Evolutionary conservation across 2,329 filamentous ascomycete species (phyloP).

Genomic region (Aspergillus terreus): DNA sequence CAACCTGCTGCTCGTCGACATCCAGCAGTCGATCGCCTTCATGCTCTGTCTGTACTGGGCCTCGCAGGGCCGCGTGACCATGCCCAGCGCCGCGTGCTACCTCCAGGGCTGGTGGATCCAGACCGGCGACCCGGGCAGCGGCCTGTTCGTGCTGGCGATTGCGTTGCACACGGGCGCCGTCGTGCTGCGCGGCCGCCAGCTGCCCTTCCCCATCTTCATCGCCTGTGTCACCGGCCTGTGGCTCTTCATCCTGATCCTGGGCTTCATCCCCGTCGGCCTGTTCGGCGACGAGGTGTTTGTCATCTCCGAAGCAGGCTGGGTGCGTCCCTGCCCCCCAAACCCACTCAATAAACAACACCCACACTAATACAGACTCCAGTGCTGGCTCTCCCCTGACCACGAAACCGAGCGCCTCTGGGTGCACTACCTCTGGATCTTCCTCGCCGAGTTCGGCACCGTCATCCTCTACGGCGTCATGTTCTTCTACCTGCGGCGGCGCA

Average conservation of each 20-base stretch:
- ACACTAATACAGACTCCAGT: constrained; percentile 29
- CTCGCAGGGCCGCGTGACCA: constrained; percentile 37
- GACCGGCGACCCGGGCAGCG: constrained; percentile 49
- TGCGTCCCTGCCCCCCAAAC: constrained; percentile 21
- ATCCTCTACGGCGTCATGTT: constrained; percentile 48
- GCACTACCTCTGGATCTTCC: constrained; percentile 55
- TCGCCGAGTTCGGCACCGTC: constrained; percentile 50
- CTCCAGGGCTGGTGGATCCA: constrained; percentile 52
- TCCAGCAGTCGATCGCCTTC: constrained; percentile 49
- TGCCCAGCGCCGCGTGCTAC: constrained; percentile 44
- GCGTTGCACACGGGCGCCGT: constrained; percentile 50
- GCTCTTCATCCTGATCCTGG: constrained; percentile 45
- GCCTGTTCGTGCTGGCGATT: constrained; percentile 51
- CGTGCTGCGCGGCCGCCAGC: constrained; percentile 46
- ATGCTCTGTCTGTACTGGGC: constrained; percentile 46
- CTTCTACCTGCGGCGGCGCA: constrained; percentile 44
- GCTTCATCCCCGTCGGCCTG: constrained; percentile 44
- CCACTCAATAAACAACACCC: not conserved
- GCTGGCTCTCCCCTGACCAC: constrained; percentile 46
- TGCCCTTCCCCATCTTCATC: constrained; percentile 44
- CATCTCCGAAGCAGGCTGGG: constrained; percentile 49
- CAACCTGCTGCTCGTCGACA: constrained; percentile 49
- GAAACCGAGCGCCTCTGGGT: constrained; percentile 47
- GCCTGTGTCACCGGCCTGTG: constrained; percentile 43
- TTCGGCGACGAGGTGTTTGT: constrained; percentile 41